These are phyloP conservation scores for Mallotus nudiflorus DNA, from an alignment of 345 rosid species.

Conservation along the genomic window DNA sequence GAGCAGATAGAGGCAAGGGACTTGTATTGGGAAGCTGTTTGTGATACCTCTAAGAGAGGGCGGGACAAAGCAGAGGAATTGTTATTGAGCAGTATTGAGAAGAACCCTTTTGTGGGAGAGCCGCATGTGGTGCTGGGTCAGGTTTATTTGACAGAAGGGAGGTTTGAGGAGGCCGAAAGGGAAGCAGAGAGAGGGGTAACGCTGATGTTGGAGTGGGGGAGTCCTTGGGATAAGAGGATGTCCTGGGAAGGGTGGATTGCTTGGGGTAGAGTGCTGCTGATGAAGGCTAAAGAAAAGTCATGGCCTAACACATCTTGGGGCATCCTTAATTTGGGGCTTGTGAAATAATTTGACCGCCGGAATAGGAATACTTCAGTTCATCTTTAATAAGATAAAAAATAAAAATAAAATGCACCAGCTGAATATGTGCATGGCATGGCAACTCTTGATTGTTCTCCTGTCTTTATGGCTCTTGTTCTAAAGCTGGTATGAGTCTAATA, in stretches of 20 bases:
- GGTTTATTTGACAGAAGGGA: conserved; percentile 54
- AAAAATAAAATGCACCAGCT: too few relatives aligned
- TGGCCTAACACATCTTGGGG: conserved; percentile 90
- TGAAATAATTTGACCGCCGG: conserved; percentile 49
- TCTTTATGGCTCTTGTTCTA: too few relatives aligned
- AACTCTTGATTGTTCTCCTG: too few relatives aligned
- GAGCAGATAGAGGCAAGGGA: conserved; percentile 68
- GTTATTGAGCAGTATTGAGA: conserved; percentile 48
- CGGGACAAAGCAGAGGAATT: conserved; percentile 53
- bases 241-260: conserved; percentile 96
- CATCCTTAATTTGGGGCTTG: conserved; percentile 75
- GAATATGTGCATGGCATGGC: too few relatives aligned
- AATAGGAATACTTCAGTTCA: too few relatives aligned
- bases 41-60: conserved; percentile 43
- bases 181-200: conserved; percentile 65
- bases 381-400: too few relatives aligned
- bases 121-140: conserved; percentile 75
- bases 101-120: conserved; percentile 82
- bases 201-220: conserved; percentile 82
- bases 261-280: conserved; percentile 74
- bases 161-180: conserved; percentile 65
- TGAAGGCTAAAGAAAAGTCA: conserved; percentile 77
- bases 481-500: too few relatives aligned
- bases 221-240: conserved; percentile 93
- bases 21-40: conserved; percentile 78